A percentile compares a stretch with the other conserved stretches of the same genome.
These are phyloP conservation scores for Creolimax fragrantissima DNA, from an alignment of 78 protist genomes.

Conservation along the genomic window DNA sequence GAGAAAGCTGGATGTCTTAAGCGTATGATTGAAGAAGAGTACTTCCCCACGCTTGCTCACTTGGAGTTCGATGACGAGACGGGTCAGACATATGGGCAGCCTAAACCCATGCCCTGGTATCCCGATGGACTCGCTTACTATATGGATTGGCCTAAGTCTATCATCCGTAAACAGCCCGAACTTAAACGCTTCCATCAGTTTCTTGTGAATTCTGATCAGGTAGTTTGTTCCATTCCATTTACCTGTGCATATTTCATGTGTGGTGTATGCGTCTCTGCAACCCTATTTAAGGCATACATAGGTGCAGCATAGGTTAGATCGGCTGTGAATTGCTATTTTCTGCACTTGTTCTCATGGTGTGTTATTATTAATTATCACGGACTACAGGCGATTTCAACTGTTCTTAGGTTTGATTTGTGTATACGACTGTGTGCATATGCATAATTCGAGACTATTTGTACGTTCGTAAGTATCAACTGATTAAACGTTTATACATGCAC, in stretches of 20 bases:
- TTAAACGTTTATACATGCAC: background rate
- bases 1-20: background rate
- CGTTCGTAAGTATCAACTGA: background rate
- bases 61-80: background rate
- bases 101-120: background rate
- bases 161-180: background rate
- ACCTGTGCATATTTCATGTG: background rate
- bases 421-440: background rate
- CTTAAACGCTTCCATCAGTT: background rate
- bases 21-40: background rate
- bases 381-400: no score
- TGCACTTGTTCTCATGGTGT: no score
- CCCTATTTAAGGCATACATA: no score
- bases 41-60: background rate
- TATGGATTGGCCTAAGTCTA: background rate
- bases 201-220: background rate
- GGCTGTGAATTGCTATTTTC: no score
- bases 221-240: background rate
- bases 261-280: background rate
- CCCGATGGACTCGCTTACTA: constrained; percentile 20
- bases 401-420: no score
- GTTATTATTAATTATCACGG: no score
- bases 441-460: background rate
- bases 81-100: background rate
- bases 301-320: no score